Conservation (phyloP, 1,284 basidiomycete genomes). For the Cutaneotrichosporon sp. region DNA sequence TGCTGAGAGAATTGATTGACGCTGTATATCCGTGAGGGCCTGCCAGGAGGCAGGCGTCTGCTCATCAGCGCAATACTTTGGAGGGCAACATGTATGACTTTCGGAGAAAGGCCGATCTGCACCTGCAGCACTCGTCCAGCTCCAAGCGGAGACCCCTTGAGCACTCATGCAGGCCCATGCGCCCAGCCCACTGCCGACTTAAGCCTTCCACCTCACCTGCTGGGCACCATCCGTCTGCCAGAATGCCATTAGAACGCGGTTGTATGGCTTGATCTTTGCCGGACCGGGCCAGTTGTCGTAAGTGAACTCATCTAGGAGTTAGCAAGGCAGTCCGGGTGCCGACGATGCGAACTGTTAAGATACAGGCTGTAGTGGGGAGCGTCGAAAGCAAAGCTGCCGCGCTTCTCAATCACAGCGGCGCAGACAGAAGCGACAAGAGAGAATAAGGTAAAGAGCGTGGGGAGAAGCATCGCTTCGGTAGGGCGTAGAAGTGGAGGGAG, state of each 20-base stretch:
- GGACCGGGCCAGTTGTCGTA: slow-evolving; percentile 25
- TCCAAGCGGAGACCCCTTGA: too few species aligned
- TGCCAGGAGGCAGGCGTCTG: slow-evolving; percentile 31
- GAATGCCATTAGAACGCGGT: slow-evolving; percentile 52
- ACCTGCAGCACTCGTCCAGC: too few species aligned
- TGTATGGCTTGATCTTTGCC: slow-evolving; percentile 29
- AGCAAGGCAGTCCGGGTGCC: slow-evolving; percentile 5
- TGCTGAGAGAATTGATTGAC: slow-evolving; percentile 36
- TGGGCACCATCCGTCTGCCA: slow-evolving; percentile 48
- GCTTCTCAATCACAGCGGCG: slow-evolving; percentile 11
- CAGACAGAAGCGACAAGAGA: slow-evolving; percentile 3
- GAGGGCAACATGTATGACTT: not conserved
- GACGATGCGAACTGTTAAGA: slow-evolving; percentile 27
- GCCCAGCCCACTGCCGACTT: too few species aligned
- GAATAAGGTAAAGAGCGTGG: slow-evolving; percentile 15
- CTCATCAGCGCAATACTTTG: too few species aligned
- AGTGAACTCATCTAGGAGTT: slow-evolving; percentile 26
- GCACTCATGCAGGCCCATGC: too few species aligned
- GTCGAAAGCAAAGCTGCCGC: slow-evolving; percentile 16
- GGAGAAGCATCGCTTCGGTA: slow-evolving; percentile 3
- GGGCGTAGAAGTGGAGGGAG: too few species aligned
- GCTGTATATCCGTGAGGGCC: slow-evolving; percentile 25
- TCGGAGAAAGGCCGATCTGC: not conserved
- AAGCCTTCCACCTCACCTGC: slow-evolving; percentile 19
- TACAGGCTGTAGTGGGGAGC: slow-evolving; percentile 46